Percentiles rank a stretch among this genome's conserved stretches.
phyloP scores from a whole-genome alignment of 2,329 filamentous ascomycete genomes.

The Fusarium nurragi region DNA sequence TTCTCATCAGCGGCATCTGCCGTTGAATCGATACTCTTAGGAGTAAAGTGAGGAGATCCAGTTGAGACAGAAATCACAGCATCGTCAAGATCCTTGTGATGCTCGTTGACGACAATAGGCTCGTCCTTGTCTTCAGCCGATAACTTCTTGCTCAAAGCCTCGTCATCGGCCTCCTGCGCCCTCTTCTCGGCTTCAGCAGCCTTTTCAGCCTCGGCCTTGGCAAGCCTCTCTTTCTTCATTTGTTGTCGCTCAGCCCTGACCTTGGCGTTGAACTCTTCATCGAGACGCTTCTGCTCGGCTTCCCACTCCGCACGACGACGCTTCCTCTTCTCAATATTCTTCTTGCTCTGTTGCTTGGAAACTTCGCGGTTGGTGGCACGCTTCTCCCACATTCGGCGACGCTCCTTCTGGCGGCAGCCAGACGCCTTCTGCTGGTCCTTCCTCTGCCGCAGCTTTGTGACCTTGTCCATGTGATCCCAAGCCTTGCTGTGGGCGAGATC shows the following conservation, averaged over 20 bases:
- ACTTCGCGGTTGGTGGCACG: conserved; percentile 56
- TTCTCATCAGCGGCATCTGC: conserved; percentile 44
- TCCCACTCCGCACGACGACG: conserved; percentile 43
- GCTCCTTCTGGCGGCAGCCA: conserved; percentile 55
- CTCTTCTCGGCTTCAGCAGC: conserved; percentile 34
- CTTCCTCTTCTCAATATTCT: conserved; percentile 51
- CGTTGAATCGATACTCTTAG: conserved; percentile 46
- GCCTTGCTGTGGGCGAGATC: conserved; percentile 70
- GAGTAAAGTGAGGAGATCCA: conserved; percentile 47
- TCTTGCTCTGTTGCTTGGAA: conserved; percentile 54
- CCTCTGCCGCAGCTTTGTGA: conserved; percentile 60
- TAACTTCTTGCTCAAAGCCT: conserved; percentile 36
- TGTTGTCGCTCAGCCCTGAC: conserved; percentile 30
- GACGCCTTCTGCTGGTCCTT: conserved; percentile 61
- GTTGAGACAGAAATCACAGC: conserved; percentile 45
- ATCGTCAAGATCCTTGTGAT: conserved; percentile 37
- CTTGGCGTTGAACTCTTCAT: conserved; percentile 45
- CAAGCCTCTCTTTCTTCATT: conserved; percentile 32
- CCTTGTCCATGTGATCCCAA: conserved; percentile 59
- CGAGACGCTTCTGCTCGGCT: conserved; percentile 41
- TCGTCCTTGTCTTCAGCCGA: conserved; percentile 12
- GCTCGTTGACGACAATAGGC: conserved; percentile 21
- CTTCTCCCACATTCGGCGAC: conserved; percentile 60
- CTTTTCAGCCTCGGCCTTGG: conserved; percentile 24
- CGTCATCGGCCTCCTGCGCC: conserved; percentile 31